These are phyloP conservation scores for Anthracocystis panici-leucophaei DNA, from an alignment of 1,284 basidiomycete species.

Conservation along the genomic window DNA sequence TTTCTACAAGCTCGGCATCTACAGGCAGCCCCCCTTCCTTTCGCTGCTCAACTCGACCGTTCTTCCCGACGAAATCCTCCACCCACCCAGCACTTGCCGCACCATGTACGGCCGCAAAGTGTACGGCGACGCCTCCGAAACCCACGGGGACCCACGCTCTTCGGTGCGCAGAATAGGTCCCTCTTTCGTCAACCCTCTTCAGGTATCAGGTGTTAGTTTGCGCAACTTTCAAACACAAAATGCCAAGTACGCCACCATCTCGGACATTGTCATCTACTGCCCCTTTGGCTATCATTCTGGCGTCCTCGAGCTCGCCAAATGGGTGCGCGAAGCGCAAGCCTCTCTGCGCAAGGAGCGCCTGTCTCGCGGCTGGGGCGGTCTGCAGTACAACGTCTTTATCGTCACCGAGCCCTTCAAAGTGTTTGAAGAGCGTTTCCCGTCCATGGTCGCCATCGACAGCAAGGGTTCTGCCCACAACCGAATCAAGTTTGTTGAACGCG, in stretches of 20 bases:
- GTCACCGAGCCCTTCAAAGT: constrained; percentile 76
- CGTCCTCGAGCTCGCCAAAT: constrained; percentile 55
- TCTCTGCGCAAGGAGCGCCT: constrained; percentile 69
- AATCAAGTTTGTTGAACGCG: constrained; percentile 74
- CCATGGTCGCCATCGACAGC: constrained; percentile 73
- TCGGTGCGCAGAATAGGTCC: constrained; percentile 32
- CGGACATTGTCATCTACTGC: constrained; percentile 86
- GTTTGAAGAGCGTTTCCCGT: constrained; percentile 72
- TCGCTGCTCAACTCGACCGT: constrained; percentile 62
- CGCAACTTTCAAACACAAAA: constrained; percentile 70
- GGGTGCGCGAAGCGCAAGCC: constrained; percentile 63
- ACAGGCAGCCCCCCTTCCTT: constrained; percentile 51
- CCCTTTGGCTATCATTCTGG: constrained; percentile 61
- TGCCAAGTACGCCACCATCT: constrained; percentile 86
- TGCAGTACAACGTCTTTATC: constrained; percentile 88
- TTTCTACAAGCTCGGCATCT: constrained; percentile 4
- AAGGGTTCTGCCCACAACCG: constrained; percentile 71
- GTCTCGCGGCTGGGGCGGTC: constrained; percentile 74
- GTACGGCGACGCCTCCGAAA: constrained; percentile 27
- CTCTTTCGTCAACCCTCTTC: constrained; percentile 44
- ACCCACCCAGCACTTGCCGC: constrained; percentile 38
- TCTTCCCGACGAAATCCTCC: constrained; percentile 54
- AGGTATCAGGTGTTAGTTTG: constrained; percentile 60
- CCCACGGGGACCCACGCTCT: constrained; percentile 22
- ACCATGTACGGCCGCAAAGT: constrained; percentile 37